Evolutionary conservation across 2,329 filamentous ascomycete species (phyloP).

Genomic region (Apiospora saccharicola): DNA sequence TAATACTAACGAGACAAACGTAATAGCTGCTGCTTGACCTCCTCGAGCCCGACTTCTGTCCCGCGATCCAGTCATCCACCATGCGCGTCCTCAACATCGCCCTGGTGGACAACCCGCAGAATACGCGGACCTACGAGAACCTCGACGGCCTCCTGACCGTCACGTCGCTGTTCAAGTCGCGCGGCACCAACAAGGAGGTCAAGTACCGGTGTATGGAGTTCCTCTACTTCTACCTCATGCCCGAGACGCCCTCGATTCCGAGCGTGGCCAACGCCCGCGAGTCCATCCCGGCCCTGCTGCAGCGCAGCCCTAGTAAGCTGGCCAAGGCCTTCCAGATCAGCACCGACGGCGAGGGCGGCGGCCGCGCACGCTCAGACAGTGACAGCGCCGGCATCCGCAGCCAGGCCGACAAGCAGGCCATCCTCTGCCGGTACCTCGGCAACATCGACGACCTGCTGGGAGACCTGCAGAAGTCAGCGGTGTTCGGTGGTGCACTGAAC

Average conservation of each 20-base stretch:
- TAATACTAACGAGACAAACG: not conserved
- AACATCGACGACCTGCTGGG: conserved; percentile 87
- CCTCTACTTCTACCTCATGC: conserved; percentile 98
- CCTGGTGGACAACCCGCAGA: conserved; percentile 83
- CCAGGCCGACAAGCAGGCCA: conserved; percentile 81
- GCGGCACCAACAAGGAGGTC: conserved; percentile 84
- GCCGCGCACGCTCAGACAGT: conserved; percentile 44
- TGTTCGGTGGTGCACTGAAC: conserved; percentile 63
- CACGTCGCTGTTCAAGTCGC: conserved; percentile 90
- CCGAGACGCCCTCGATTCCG: conserved; percentile 73
- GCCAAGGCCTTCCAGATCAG: conserved; percentile 57
- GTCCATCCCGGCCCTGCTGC: conserved; percentile 61
- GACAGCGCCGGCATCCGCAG: conserved; percentile 61
- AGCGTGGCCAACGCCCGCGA: conserved; percentile 53
- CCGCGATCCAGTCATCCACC: conserved; percentile 88
- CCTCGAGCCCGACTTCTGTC: conserved; percentile 89
- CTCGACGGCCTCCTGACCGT: conserved; percentile 92
- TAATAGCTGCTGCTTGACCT: conserved; percentile 88
- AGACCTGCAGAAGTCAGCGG: conserved; percentile 80
- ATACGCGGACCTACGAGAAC: conserved; percentile 90
- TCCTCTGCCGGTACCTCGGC: conserved; percentile 79
- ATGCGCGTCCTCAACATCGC: conserved; percentile 90
- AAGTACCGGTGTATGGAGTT: conserved; percentile 98
- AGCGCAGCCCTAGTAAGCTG: conserved; percentile 74
- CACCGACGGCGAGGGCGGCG: conserved; percentile 37